phyloP scores from a whole-genome alignment of 1,284 basidiomycete genomes.

The Mycena sp. region DNA sequence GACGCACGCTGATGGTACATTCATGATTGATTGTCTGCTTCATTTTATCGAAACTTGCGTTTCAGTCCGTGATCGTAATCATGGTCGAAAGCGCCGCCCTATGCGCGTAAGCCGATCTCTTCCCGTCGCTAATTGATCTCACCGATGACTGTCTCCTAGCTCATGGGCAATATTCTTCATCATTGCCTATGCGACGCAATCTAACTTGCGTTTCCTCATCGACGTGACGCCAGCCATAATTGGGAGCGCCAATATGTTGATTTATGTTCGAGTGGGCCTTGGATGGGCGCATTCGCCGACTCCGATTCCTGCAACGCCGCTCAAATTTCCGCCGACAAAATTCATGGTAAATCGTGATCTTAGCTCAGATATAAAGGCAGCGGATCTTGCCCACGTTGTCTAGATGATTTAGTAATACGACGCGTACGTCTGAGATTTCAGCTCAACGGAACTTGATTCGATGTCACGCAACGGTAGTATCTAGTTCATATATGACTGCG shows the following conservation, averaged over 20 bases:
- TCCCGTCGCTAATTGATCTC: too few relatives aligned
- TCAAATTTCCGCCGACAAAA: too few relatives aligned
- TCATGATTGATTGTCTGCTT: neutral
- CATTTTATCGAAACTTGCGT: too few relatives aligned
- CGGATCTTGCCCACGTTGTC: too few relatives aligned
- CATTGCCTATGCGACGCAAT: neutral
- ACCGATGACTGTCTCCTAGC: neutral
- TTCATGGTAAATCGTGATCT: neutral
- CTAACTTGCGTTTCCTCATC: constrained; percentile 1
- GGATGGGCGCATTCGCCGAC: neutral
- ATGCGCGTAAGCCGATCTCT: neutral
- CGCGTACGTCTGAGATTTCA: too few relatives aligned
- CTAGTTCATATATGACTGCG: too few relatives aligned
- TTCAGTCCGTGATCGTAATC: neutral
- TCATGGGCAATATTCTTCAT: constrained; percentile 1
- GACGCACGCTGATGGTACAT: neutral
- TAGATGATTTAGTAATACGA: too few relatives aligned
- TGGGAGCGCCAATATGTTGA: neutral
- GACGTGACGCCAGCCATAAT: neutral
- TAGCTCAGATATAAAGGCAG: too few relatives aligned
- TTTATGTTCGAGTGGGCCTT: neutral
- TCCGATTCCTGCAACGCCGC: too few relatives aligned
- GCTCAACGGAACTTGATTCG: too few relatives aligned
- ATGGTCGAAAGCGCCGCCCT: constrained; percentile 5
- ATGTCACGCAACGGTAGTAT: too few relatives aligned